phyloP scores from a whole-genome alignment of 495 filamentous ascomycete genomes.

The Jackrogersella minutella region DNA sequence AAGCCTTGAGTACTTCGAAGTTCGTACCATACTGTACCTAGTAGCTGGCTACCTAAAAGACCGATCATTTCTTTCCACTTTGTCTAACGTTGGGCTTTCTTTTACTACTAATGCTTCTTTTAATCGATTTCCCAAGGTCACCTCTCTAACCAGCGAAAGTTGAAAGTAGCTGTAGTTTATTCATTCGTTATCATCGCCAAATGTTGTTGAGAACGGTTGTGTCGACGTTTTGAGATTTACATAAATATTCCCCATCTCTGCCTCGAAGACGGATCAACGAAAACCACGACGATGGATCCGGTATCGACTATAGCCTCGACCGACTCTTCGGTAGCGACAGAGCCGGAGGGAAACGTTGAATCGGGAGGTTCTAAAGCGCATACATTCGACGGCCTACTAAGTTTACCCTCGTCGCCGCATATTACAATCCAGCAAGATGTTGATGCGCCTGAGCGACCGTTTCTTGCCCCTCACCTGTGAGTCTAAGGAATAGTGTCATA shows the following conservation, averaged over 20 bases:
- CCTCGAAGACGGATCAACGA: slow-evolving; percentile 14
- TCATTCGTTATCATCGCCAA: background rate
- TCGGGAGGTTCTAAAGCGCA: slow-evolving; percentile 13
- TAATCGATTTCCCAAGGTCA: too few relatives aligned
- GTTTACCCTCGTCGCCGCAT: slow-evolving; percentile 45
- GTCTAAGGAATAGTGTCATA: slow-evolving; percentile 20
- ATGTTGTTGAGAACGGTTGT: slow-evolving; percentile 11
- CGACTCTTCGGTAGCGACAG: slow-evolving; percentile 9
- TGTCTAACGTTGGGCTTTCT: slow-evolving; percentile 13
- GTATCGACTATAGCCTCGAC: slow-evolving; percentile 12
- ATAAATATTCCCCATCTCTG: background rate
- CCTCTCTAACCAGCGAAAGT: background rate
- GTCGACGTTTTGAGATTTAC: slow-evolving; percentile 4
- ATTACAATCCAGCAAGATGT: slow-evolving; percentile 50
- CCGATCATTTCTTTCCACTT: slow-evolving; percentile 7
- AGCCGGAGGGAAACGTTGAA: slow-evolving; percentile 8
- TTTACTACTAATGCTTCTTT: background rate
- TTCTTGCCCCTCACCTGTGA: slow-evolving; percentile 44
- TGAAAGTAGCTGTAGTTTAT: too few relatives aligned
- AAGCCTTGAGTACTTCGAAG: slow-evolving; percentile 19
- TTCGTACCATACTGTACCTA: background rate
- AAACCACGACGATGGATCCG: slow-evolving; percentile 25
- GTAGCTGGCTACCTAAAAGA: slow-evolving; percentile 26
- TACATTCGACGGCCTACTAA: slow-evolving; percentile 14
- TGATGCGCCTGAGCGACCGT: slow-evolving; percentile 33